These are phyloP conservation scores for Penicillium verrucosum DNA, from an alignment of 2,329 filamentous ascomycete species.

Conservation along the genomic window DNA sequence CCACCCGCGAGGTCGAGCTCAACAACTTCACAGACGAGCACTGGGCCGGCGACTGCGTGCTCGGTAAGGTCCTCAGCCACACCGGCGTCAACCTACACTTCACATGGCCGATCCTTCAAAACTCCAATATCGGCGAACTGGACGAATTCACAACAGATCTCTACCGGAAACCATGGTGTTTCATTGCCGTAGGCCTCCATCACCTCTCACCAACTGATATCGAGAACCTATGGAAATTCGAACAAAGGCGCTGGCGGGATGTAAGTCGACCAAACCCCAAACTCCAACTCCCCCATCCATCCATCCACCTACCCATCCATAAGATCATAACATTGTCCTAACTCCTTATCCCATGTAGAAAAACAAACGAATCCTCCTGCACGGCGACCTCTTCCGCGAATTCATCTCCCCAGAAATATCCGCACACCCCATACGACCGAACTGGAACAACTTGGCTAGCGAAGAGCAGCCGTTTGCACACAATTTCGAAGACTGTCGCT, in stretches of 20 bases:
- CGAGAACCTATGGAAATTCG: conserved; percentile 45
- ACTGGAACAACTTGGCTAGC: conserved; percentile 38
- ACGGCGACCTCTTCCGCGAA: conserved; percentile 39
- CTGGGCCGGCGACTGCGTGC: conserved; percentile 51
- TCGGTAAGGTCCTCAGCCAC: conserved; percentile 48
- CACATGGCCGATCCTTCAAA: conserved; percentile 49
- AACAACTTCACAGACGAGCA: conserved; percentile 47
- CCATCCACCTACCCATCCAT: background rate
- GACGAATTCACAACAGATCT: conserved; percentile 42
- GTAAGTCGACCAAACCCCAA: conserved; percentile 43
- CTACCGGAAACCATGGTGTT: conserved; percentile 50
- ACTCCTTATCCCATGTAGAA: conserved; percentile 8
- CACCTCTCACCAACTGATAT: conserved; percentile 46
- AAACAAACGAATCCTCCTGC: conserved; percentile 31
- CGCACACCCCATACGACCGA: conserved; percentile 20
- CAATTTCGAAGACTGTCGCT: conserved; percentile 33
- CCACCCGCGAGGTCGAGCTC: conserved; percentile 41
- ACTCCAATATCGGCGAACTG: conserved; percentile 44
- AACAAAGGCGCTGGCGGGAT: conserved; percentile 57
- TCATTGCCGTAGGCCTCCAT: conserved; percentile 50
- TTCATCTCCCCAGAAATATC: conserved; percentile 34
- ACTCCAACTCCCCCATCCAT: background rate
- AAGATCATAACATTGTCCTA: background rate
- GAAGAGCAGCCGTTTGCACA: conserved; percentile 29
- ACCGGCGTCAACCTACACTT: conserved; percentile 46